Conservation (phyloP, 1,284 basidiomycete genomes). For the Macrocystidia cucumis region DNA sequence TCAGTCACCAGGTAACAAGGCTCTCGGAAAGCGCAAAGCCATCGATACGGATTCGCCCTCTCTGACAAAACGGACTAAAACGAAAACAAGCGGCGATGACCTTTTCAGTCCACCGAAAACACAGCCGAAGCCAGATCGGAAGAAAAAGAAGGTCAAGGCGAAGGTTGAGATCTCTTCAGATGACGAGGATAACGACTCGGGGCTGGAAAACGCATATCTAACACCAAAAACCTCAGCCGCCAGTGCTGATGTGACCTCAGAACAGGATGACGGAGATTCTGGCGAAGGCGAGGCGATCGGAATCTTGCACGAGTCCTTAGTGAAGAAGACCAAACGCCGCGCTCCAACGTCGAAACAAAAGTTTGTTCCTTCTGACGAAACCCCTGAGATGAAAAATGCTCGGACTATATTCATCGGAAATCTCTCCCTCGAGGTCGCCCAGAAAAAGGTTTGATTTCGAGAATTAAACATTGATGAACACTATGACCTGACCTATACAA, state of each 20-base stretch:
- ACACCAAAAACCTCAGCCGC: constrained; percentile 8
- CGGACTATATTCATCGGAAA: constrained; percentile 96
- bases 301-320: constrained; percentile 38
- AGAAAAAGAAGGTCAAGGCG: constrained; percentile 12
- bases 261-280: constrained; percentile 10
- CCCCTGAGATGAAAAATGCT: constrained; percentile 59
- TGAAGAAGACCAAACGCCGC: constrained; percentile 15
- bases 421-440: constrained; percentile 69
- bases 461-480: too few species aligned
- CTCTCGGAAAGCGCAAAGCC: too few species aligned
- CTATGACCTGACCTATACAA: neutral
- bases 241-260: constrained; percentile 8
- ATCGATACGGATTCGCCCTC: too few species aligned
- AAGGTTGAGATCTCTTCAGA: constrained; percentile 18
- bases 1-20: too few species aligned
- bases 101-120: too few species aligned
- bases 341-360: constrained; percentile 19
- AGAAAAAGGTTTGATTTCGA: constrained; percentile 59
- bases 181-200: constrained; percentile 25
- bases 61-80: too few species aligned
- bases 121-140: constrained; percentile 9
- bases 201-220: constrained; percentile 25
- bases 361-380: constrained; percentile 61
- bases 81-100: too few species aligned
- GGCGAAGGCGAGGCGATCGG: constrained; percentile 6